Conservation (phyloP, 306 rosid species). For the Gynostemma pentaphyllum region DNA sequence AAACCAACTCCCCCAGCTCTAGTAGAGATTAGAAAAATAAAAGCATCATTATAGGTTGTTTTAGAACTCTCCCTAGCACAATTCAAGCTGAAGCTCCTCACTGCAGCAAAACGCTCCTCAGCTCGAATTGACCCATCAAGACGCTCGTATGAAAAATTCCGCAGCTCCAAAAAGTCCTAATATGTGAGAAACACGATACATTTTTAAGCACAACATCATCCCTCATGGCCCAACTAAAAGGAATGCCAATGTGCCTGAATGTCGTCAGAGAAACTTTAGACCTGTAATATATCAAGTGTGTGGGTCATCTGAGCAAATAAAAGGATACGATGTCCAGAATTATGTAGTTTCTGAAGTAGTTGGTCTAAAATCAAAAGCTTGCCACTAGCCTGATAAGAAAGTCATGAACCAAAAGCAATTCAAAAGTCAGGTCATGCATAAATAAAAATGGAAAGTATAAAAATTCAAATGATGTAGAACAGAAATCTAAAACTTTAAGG, state of each 20-base stretch:
- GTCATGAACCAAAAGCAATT: slow-evolving; percentile 6
- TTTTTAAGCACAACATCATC: background rate
- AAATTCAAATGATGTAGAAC: background rate
- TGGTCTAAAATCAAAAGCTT: slow-evolving; percentile 78
- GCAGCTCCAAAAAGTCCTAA: slow-evolving; percentile 79
- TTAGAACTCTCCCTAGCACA: slow-evolving; percentile 40
- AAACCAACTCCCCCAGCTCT: slow-evolving; percentile 99
- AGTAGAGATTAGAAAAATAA: slow-evolving; percentile 85
- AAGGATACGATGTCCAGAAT: slow-evolving; percentile 73
- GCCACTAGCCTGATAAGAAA: slow-evolving; percentile 66
- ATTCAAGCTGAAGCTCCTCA: slow-evolving; percentile 74
- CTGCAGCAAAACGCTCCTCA: slow-evolving; percentile 97
- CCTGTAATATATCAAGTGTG: slow-evolving; percentile 92
- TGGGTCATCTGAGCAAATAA: slow-evolving; percentile 97
- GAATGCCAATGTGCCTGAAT: background rate
- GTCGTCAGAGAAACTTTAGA: slow-evolving; percentile 14
- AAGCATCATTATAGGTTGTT: slow-evolving; percentile 45
- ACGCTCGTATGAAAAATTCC: slow-evolving; percentile 80
- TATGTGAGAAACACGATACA: slow-evolving; percentile 11
- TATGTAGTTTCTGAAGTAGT: slow-evolving; percentile 69
- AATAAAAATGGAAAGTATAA: background rate
- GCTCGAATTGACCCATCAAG: slow-evolving; percentile 98
- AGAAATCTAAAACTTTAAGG: background rate
- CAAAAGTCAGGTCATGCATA: background rate
- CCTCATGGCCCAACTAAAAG: background rate